A percentile compares a stretch with the other conserved stretches of the same genome.
These are phyloP conservation scores for Udeniomyces megalosporus DNA, from an alignment of 768 basidiomycete genomes.

Conservation along the genomic window DNA sequence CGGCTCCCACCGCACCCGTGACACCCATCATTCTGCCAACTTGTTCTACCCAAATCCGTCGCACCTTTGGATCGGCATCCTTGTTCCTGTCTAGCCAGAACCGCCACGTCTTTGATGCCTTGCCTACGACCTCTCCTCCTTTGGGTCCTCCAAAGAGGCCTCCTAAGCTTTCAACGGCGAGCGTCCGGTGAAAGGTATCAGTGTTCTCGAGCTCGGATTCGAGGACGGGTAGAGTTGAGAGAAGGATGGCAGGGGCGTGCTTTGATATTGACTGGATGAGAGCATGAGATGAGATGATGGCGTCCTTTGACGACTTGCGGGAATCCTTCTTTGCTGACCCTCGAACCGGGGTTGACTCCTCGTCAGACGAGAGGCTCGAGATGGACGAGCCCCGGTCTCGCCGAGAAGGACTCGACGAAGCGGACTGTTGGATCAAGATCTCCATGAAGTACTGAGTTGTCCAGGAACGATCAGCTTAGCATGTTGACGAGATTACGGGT, in stretches of 20 bases:
- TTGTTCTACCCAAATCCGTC: slow-evolving; percentile 63
- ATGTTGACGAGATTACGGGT: background rate
- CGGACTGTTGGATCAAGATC: slow-evolving; percentile 44
- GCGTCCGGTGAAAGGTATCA: slow-evolving; percentile 40
- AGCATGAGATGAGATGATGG: background rate
- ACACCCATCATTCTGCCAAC: slow-evolving; percentile 36
- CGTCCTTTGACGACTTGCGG: background rate
- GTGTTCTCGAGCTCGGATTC: slow-evolving; percentile 12
- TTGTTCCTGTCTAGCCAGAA: slow-evolving; percentile 63
- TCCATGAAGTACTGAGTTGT: slow-evolving; percentile 61
- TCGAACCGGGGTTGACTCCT: background rate
- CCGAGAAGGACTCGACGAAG: background rate
- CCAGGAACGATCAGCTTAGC: background rate
- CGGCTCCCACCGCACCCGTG: background rate
- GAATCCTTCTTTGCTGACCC: background rate
- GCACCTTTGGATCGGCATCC: slow-evolving; percentile 54
- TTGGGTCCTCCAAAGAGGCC: slow-evolving; percentile 59
- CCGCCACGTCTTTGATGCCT: slow-evolving; percentile 68
- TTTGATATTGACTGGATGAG: slow-evolving; percentile 4
- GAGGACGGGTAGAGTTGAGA: slow-evolving; percentile 10
- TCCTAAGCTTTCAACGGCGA: slow-evolving; percentile 75
- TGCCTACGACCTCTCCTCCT: slow-evolving; percentile 27
- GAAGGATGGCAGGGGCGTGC: slow-evolving; percentile 1
- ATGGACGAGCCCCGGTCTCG: background rate
- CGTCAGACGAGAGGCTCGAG: background rate